Evolutionary conservation across 768 basidiomycete species (phyloP).

Genomic region (Psilocybe tampanensis): DNA sequence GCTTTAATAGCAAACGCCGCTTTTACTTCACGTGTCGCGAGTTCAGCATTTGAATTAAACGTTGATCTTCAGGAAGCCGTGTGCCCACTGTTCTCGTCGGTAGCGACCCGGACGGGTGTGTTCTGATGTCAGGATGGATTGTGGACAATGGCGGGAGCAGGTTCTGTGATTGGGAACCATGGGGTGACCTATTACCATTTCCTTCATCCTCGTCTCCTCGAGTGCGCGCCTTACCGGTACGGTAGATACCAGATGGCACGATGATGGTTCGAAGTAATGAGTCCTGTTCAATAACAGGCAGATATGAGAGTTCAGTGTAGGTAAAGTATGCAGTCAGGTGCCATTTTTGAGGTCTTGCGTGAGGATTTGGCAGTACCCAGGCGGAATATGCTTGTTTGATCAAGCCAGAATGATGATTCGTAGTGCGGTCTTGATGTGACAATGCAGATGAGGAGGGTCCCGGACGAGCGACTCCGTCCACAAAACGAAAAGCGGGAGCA

Average conservation of each 20-base stretch:
- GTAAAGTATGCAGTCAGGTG: conserved; percentile 64
- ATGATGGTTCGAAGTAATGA: conserved; percentile 42
- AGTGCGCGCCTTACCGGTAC: conserved; percentile 45
- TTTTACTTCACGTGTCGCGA: conserved; percentile 32
- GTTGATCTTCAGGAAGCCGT: conserved; percentile 58
- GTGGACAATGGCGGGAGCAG: conserved; percentile 43
- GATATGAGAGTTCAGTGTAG: conserved; percentile 46
- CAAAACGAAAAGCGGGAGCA: conserved; percentile 53
- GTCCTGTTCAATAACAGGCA: conserved; percentile 51
- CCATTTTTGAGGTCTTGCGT: conserved; percentile 59
- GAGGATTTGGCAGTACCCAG: conserved; percentile 50
- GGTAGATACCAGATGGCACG: conserved; percentile 50
- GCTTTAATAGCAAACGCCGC: neutral
- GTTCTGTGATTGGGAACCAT: conserved; percentile 22
- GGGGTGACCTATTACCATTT: conserved; percentile 10
- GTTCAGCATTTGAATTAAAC: conserved; percentile 63
- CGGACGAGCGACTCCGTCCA: conserved; percentile 54
- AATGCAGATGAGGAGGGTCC: conserved; percentile 52
- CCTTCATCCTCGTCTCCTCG: conserved; percentile 36
- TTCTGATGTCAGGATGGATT: conserved; percentile 35
- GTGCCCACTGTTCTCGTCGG: conserved; percentile 30
- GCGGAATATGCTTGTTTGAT: conserved; percentile 77
- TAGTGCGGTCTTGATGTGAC: conserved; percentile 59
- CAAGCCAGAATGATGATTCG: conserved; percentile 55
- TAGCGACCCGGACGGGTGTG: conserved; percentile 25